Evolutionary conservation across 768 basidiomycete species (phyloP).

Genomic region (Lanmaoa pseudosensibilis): DNA sequence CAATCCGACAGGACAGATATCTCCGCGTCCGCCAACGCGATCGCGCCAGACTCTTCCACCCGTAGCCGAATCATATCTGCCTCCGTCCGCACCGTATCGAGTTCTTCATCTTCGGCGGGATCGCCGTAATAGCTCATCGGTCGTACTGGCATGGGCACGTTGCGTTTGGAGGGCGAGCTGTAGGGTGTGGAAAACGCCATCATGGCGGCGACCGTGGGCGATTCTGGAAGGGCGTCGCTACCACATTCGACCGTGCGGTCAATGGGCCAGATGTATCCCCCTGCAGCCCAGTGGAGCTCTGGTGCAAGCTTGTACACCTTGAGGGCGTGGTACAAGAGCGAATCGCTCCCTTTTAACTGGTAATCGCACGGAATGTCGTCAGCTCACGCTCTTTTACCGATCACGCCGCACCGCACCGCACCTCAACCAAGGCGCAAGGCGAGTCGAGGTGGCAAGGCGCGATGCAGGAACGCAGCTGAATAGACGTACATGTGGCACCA

Average conservation of each 20-base stretch:
- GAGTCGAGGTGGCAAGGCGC: background rate
- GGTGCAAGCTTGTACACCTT: constrained; percentile 74
- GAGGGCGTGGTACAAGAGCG: constrained; percentile 71
- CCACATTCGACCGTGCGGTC: constrained; percentile 67
- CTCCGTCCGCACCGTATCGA: constrained; percentile 28
- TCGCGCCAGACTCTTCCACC: constrained; percentile 68
- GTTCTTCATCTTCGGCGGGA: constrained; percentile 38
- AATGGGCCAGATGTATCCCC: constrained; percentile 79
- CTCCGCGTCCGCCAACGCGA: constrained; percentile 61
- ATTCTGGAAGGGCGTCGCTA: constrained; percentile 39
- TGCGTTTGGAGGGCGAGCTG: constrained; percentile 23
- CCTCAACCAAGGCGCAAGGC: constrained; percentile 5
- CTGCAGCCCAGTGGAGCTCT: constrained; percentile 79
- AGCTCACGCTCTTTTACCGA: constrained; percentile 13
- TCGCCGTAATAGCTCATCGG: constrained; percentile 47
- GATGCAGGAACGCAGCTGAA: constrained; percentile 9
- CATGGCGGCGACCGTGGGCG: constrained; percentile 20
- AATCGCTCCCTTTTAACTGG: constrained; percentile 80
- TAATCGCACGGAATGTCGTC: constrained; percentile 3
- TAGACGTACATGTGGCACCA: constrained; percentile 65
- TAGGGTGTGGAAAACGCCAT: constrained; percentile 27
- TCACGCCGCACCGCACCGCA: constrained; percentile 3
- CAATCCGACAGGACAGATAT: constrained; percentile 60
- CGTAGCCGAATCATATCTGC: constrained; percentile 46
- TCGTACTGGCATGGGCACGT: constrained; percentile 36